Percentiles rank a stretch among this genome's conserved stretches.
Conservation (phyloP, 768 basidiomycete species). For the Lactarius sanguifluus region DNA sequence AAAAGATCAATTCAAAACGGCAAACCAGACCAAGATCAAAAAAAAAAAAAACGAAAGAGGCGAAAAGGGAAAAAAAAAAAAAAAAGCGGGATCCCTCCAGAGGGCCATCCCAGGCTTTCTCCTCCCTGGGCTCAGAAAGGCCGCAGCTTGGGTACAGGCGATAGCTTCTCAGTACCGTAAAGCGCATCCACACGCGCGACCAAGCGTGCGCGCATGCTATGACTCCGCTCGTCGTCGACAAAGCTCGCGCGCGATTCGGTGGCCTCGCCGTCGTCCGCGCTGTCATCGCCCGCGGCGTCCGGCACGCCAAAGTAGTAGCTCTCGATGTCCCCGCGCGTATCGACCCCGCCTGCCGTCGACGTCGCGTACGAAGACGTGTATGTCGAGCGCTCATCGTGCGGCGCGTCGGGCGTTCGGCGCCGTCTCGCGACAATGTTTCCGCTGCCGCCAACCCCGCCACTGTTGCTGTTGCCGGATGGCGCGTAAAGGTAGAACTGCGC, state of each 20-base stretch:
- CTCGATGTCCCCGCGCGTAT: constrained; percentile 6
- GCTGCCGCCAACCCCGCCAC: not conserved
- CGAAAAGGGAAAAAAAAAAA: not conserved
- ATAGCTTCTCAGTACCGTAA: constrained; percentile 11
- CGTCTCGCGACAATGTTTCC: not conserved
- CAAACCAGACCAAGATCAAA: not conserved
- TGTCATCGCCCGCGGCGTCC: not conserved
- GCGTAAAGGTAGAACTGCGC: constrained; percentile 26
- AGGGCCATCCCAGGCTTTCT: not conserved
- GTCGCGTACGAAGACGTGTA: constrained; percentile 13
- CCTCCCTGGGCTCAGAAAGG: constrained; percentile 14
- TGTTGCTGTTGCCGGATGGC: not conserved
- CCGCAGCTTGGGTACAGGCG: constrained; percentile 24
- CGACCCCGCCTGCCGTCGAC: constrained; percentile 1
- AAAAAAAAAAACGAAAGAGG: not conserved
- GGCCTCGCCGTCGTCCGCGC: not conserved
- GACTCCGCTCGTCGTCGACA: constrained; percentile 20
- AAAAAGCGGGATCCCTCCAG: not conserved
- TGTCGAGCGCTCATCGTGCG: constrained; percentile 25
- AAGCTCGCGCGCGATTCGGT: constrained; percentile 18
- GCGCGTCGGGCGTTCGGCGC: constrained; percentile 10
- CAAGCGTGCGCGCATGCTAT: constrained; percentile 20
- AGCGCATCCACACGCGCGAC: constrained; percentile 17
- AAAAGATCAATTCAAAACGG: not conserved
- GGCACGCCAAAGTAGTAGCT: constrained; percentile 13